Evolutionary conservation across 768 basidiomycete genomes (phyloP), one percentile per base, ranked within the genome.

Genomic region (Pholiota conissans): DNA sequence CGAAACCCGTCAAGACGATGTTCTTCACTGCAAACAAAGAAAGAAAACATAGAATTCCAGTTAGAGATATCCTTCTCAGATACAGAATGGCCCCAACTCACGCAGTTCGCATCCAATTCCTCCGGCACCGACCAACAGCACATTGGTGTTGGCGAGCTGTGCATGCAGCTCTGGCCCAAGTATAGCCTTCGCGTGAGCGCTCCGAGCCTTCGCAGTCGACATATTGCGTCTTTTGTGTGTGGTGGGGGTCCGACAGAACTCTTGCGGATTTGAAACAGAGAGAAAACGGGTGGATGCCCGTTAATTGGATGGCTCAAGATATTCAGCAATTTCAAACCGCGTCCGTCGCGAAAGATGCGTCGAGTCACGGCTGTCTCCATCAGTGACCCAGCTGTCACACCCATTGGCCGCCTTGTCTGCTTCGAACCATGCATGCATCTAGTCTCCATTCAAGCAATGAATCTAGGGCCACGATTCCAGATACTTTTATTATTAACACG

Each of bases 81-180:
- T 24, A 20, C 1, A 24, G 9, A 27, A 7, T 20, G 22, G 20
- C n/a, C 11, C 26, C 24, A 30, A 80, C 86, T 64, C 70, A 95
- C 95, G 71, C 3, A 99, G 83, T 76, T 99, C 97, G 66, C 96
- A 99, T 7, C 97, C 97, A 67, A 98, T 98, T 0, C 96, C 96
- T 45, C 95, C 95, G 40, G 94, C 94, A 27, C 97, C 97, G 29
- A 99, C 96, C 26, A 98, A 78, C 60, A 99, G 77, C 24, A 97
- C 88, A 57, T 77, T 87, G 5, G 86, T 87, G 40, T 79, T 71
- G 3, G 84, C 76, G 3, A 93, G 76, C 56, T 81, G 80, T 22
- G 74, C 69, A 64, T 84, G 83, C 14, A 94, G 73, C 62, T 90
- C 86, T 37, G 83, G 73, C 6, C 95, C 95, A 3, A 98, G 80